Base-by-base conservation (phyloP, 2,329 filamentous ascomycete species). In the Penicillium sp. region DNA sequence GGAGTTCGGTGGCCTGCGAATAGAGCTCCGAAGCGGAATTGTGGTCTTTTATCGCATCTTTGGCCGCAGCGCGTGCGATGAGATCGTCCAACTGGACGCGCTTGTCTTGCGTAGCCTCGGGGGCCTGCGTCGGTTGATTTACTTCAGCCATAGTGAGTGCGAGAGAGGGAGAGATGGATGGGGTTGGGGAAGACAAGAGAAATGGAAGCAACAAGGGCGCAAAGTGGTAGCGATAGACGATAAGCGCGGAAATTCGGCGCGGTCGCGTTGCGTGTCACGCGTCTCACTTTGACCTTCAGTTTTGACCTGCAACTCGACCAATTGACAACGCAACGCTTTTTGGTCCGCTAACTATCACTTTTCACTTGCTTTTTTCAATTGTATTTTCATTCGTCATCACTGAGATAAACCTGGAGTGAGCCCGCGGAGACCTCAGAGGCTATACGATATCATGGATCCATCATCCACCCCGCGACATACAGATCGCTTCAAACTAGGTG, bases 31-130 rank as follows among this genome's bases (percentile, higher is more conserved):
- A 83, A 8, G 93, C 90, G 42, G 86, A 84, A 46, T 87, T 82
- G 71, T 90, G 95, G 69, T 95, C 88, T 75, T 92, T 95, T 66
- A 91, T 85, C 20, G 86, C 85, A 73, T 95, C 97, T 61, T 95
- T 83, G 15, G 89, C 83, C 18, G 88, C 85, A 35, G 88, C 93
- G 67, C 87, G 86, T 53, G 87, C 86, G 64, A 82, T 86, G 57
- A 96, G 79, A 66, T 95, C 86, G 54, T 85, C 82, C 40, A 95
- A 80, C 33, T 83, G 84, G 51, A 86, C 82, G 67, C 78, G 82
- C 64, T 62, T 64, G 65, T 66, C 70, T 61, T 67, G 57, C 31
- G 48, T 23, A 3, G 49, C 46, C 15, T 27, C 20, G 24, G 46
- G 24, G n/a, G 38, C 24, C 46, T 60, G 52, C 15, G 44, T 43